A percentile compares a stretch with the other conserved stretches of the same genome.
Evolutionary conservation across 805 yeast genomes (phyloP).

Genomic region (Cyberlindnera euphorbiiphila): DNA sequence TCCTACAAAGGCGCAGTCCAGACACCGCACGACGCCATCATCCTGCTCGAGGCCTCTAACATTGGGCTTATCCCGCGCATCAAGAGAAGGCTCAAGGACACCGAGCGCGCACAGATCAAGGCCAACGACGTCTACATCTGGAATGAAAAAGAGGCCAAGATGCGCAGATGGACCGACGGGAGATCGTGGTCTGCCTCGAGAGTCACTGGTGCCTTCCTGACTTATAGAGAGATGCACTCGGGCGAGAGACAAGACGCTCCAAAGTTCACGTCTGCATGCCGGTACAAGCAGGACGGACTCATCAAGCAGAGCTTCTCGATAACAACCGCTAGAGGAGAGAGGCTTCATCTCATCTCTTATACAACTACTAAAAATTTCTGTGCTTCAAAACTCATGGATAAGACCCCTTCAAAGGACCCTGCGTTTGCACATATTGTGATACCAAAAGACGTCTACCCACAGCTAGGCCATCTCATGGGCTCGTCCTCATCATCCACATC

Average conservation of each 20-base stretch:
- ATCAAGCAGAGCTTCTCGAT: constrained; percentile 63
- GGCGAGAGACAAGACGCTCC: constrained; percentile 2
- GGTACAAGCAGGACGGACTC: constrained; percentile 49
- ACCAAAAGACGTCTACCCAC: constrained; percentile 36
- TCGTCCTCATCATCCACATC: constrained; percentile 8
- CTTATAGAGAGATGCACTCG: constrained; percentile 57
- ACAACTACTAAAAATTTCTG: constrained; percentile 30
- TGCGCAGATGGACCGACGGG: constrained; percentile 80
- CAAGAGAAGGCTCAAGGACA: constrained; percentile 51
- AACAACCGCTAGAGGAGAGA: constrained; percentile 47
- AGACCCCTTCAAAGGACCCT: constrained; percentile 45
- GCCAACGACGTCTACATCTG: constrained; percentile 65
- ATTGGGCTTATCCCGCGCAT: constrained; percentile 53
- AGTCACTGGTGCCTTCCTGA: constrained; percentile 59
- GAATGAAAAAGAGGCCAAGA: constrained; percentile 68
- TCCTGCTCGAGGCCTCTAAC: constrained; percentile 63
- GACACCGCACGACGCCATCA: constrained; percentile 57
- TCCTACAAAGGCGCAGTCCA: constrained; percentile 60
- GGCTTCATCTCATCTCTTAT: constrained; percentile 61
- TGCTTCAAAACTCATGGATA: constrained; percentile 27
- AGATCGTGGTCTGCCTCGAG: constrained; percentile 69
- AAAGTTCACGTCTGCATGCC: constrained; percentile 19
- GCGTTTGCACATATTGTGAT: constrained; percentile 27
- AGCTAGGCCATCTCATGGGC: constrained; percentile 3
- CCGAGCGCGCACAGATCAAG: constrained; percentile 44